A percentile compares a stretch with the other conserved stretches of the same genome.
Conservation (phyloP, 2,329 filamentous ascomycete species). For the Talaromyces amestolkiae region DNA sequence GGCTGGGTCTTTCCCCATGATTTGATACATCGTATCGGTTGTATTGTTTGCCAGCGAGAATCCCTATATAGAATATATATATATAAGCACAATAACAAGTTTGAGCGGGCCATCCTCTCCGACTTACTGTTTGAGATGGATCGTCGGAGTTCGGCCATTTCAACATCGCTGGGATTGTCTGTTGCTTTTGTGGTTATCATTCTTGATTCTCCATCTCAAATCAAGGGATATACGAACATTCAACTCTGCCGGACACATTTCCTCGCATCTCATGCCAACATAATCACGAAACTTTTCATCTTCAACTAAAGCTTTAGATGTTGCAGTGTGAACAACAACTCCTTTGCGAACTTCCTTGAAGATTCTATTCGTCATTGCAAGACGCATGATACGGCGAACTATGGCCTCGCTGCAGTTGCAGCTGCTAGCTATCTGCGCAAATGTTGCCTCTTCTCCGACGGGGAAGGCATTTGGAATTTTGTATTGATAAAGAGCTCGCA, state of each 20-base stretch:
- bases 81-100: background rate
- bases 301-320: slow-evolving; percentile 13
- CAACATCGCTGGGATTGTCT: slow-evolving; percentile 1
- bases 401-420: background rate
- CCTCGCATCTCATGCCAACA: slow-evolving; percentile 14
- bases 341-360: slow-evolving; percentile 13
- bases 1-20: slow-evolving; percentile 5
- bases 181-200: background rate
- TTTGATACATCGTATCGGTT: background rate
- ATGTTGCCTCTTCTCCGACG: slow-evolving; percentile 12
- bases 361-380: slow-evolving; percentile 15
- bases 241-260: slow-evolving; percentile 18
- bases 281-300: slow-evolving; percentile 10
- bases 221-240: background rate
- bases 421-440: slow-evolving; percentile 9
- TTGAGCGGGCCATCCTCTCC: background rate
- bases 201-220: background rate
- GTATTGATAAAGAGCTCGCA: background rate
- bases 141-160: slow-evolving; percentile 19
- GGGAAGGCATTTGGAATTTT: background rate
- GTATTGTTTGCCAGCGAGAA: slow-evolving; percentile 12
- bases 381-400: slow-evolving; percentile 13
- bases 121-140: slow-evolving; percentile 12
- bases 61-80: background rate
- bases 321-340: slow-evolving; percentile 14